A percentile compares a stretch with the other conserved stretches of the same genome.
Conservation (phyloP, 2,329 filamentous ascomycete genomes). For the Penicillium sp. region DNA sequence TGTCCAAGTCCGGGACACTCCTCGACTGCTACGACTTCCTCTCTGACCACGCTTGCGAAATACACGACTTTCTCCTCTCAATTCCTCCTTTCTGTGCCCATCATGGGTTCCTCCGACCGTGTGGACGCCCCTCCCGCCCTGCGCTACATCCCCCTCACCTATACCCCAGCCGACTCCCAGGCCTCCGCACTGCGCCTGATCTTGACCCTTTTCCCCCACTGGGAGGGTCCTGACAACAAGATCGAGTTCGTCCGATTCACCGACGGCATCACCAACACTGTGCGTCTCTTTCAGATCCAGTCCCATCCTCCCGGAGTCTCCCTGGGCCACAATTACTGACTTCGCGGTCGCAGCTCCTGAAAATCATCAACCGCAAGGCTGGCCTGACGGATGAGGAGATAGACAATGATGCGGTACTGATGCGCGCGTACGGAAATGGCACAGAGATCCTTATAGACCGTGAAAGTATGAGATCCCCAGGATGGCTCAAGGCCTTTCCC, state of each 20-base stretch:
- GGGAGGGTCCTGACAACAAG: conserved; percentile 71
- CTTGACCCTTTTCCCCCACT: conserved; percentile 77
- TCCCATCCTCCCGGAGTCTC: neutral
- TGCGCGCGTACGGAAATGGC: conserved; percentile 91
- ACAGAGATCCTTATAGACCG: conserved; percentile 96
- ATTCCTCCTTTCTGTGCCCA: conserved; percentile 10
- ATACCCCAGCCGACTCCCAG: conserved; percentile 75
- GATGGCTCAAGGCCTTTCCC: conserved; percentile 3
- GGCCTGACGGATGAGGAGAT: conserved; percentile 74
- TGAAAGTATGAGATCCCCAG: conserved; percentile 65
- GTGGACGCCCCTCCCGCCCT: conserved; percentile 24
- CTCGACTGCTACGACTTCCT: neutral
- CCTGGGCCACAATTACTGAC: conserved; percentile 24
- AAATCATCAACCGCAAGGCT: conserved; percentile 54
- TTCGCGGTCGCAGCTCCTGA: conserved; percentile 47
- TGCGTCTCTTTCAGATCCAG: conserved; percentile 40
- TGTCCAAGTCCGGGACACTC: neutral
- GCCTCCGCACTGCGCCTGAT: conserved; percentile 78
- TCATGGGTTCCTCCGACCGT: conserved; percentile 31
- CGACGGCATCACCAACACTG: conserved; percentile 96
- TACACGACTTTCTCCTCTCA: neutral
- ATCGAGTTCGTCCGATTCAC: conserved; percentile 90
- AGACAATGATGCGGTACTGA: conserved; percentile 80
- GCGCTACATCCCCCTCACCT: conserved; percentile 70
- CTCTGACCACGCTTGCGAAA: neutral